Base-by-base conservation (phyloP, 2,329 filamentous ascomycete genomes). In the Diaporthe destruens region DNA sequence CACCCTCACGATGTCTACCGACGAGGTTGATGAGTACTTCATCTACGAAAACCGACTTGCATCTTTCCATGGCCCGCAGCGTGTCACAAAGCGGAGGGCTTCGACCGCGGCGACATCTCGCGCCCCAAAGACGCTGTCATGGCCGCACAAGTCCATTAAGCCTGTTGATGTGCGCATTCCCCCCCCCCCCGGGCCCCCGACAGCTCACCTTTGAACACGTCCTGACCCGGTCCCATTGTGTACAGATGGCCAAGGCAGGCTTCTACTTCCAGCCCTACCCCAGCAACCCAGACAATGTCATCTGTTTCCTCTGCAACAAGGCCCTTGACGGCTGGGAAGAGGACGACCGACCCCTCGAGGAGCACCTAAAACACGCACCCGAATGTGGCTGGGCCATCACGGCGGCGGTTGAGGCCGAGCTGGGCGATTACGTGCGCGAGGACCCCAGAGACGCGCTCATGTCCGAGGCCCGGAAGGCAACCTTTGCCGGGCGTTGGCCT, bases 281-380 rank as follows among this genome's bases (percentile, higher is more conserved):
- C 67, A 88, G 90, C 59, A 93, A 91, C 78, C 92, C 92, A 49
- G 96, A 99, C 81, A 98, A 98, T 81, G 94, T 94, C 61, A 89
- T 90, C 76, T 99, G 96, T 81, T 98, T 97, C 82, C 87, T 95
- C 49, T 99, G 96, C 84, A 86, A 90, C 75, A 93, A 94, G 80
- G 90, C 92, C 71, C 87, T 99, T 16, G 95, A 97, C 80, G 95
- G 95, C 73, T 99, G 96, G 96, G 96, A 98, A 78, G 87, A 92
- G 51, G 90, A 91, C 29, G 96, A 99, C 80, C 90, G 94, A 74
- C 94, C 96, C 0, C 85, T 97, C 6, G 87, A 88, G 65, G 96
- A 99, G 80, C 96, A 99, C 82, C 81, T 98, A 39, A 94, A 91
- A 76, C 94, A 98, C 80, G 93, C 94, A 2, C 88, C 91, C 1